Conservation (phyloP, 352 stramenopile genomes). For the Phytophthora tubulina region DNA sequence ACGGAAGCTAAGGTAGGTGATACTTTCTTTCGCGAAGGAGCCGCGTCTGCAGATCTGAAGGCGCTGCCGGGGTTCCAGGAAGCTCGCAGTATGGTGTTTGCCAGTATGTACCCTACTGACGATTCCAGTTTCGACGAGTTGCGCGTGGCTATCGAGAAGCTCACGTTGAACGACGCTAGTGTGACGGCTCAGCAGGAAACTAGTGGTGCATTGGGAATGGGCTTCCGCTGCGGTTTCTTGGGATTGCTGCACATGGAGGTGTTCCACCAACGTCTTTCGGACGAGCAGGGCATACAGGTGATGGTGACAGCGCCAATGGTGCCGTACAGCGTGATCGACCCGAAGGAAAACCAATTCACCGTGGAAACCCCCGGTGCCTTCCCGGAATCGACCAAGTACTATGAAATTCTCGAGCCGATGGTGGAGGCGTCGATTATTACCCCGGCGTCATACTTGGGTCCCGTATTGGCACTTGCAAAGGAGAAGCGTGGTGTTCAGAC, state of each 20-base stretch:
- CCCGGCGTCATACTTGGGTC: constrained; percentile 94
- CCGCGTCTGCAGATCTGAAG: constrained; percentile 55
- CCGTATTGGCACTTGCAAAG: constrained; percentile 96
- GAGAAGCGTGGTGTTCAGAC: constrained; percentile 91
- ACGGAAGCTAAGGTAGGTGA: constrained; percentile 95
- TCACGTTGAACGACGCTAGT: constrained; percentile 98
- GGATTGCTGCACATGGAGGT: constrained; percentile 98
- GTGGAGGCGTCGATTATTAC: constrained; percentile 97
- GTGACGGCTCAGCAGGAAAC: constrained; percentile 97
- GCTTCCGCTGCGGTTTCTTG: constrained; percentile 97
- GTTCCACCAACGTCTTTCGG: constrained; percentile 97
- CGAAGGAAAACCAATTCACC: constrained; percentile 45
- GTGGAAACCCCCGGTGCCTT: constrained; percentile 86
- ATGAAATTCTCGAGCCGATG: constrained; percentile 95
- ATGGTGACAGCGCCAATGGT: constrained; percentile 99
- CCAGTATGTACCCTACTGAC: constrained; percentile 98
- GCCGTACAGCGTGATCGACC: constrained; percentile 94
- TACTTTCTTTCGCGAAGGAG: constrained; percentile 82
- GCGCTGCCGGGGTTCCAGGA: constrained; percentile 85
- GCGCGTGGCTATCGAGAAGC: constrained; percentile 94
- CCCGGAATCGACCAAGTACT: constrained; percentile 88
- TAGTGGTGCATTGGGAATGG: constrained; percentile 94
- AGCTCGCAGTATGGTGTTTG: constrained; percentile 97
- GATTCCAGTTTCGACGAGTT: constrained; percentile 97
- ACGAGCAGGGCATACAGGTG: constrained; percentile 98